Conservation (phyloP, 2,329 filamentous ascomycete species). For the Sphaerostilbella broomeana region DNA sequence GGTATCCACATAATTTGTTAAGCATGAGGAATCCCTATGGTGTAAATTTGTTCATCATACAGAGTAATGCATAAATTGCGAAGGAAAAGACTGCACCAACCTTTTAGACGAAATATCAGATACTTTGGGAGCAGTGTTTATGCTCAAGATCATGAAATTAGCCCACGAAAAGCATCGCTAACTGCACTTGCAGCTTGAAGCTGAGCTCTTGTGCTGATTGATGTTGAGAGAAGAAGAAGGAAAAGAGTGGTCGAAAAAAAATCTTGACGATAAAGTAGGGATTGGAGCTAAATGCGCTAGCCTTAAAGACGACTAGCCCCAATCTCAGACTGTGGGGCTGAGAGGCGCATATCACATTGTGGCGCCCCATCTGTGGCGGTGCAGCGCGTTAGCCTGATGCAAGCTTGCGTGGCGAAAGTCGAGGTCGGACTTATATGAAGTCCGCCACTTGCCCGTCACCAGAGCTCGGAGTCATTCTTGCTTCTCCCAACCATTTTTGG, state of each 20-base stretch:
- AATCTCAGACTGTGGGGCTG: constrained; percentile 10
- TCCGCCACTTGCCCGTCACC: constrained; percentile 2
- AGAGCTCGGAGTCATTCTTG: constrained; percentile 14
- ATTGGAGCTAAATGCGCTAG: constrained; percentile 24
- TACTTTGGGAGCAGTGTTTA: too few species aligned
- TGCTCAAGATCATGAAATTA: neutral
- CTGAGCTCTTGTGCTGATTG: constrained; percentile 9
- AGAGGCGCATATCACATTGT: constrained; percentile 15
- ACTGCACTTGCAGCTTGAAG: constrained; percentile 19
- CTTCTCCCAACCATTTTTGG: constrained; percentile 12
- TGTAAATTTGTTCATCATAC: constrained; percentile 57
- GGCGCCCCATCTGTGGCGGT: constrained; percentile 27
- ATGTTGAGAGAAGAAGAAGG: constrained; percentile 16
- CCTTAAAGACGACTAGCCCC: constrained; percentile 11
- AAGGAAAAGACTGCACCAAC: constrained; percentile 30
- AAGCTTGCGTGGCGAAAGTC: constrained; percentile 22
- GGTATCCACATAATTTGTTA: constrained; percentile 59
- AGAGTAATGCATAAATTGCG: constrained; percentile 22
- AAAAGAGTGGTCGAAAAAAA: constrained; percentile 19
- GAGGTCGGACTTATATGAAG: constrained; percentile 7
- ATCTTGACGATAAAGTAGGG: constrained; percentile 20
- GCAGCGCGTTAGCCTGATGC: constrained; percentile 22
- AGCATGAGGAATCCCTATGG: constrained; percentile 62
- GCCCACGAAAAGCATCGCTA: too few species aligned
- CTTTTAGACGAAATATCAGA: too few species aligned